Evolutionary conservation across 2,329 filamentous ascomycete species (phyloP).

Genomic region (Didymella sp.): DNA sequence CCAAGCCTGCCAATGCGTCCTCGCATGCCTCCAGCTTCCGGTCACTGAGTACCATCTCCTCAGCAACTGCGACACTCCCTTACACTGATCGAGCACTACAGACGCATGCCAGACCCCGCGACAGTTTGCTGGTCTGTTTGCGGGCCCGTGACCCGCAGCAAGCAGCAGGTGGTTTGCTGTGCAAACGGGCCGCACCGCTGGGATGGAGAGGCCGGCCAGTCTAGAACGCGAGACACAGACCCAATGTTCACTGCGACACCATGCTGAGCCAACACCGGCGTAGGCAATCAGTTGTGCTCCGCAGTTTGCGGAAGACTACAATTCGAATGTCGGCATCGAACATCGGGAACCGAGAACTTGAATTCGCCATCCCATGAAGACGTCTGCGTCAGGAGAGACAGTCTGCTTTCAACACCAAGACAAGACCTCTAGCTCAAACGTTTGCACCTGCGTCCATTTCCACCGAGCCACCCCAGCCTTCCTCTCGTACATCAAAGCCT

Average conservation of each 20-base stretch:
- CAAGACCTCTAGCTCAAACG: neutral
- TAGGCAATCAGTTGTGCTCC: constrained; percentile 6
- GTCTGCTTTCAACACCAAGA: neutral
- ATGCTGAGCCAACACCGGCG: constrained; percentile 7
- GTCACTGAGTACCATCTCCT: constrained; percentile 13
- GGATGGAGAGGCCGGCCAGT: constrained; percentile 10
- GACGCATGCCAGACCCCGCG: constrained; percentile 16
- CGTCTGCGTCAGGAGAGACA: neutral
- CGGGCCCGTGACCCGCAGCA: constrained; percentile 16
- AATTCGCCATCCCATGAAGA: neutral
- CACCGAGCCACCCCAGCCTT: constrained; percentile 1
- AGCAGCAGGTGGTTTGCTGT: constrained; percentile 9
- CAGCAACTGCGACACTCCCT: constrained; percentile 16
- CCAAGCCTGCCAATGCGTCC: constrained; percentile 22
- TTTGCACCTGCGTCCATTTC: neutral
- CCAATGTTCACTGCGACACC: constrained; percentile 11
- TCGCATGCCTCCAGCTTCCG: constrained; percentile 13
- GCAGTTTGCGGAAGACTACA: neutral
- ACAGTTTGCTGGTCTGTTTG: constrained; percentile 14
- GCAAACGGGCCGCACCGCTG: constrained; percentile 17
- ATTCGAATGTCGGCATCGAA: neutral
- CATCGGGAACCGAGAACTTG: neutral
- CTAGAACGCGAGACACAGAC: constrained; percentile 19
- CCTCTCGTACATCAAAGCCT: neutral
- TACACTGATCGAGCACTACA: constrained; percentile 7